A percentile compares a stretch with the other conserved stretches of the same genome.
Evolutionary conservation across 192 early-diverging fungal genomes (phyloP).

Genomic region (Umbelopsis ramanniana): DNA sequence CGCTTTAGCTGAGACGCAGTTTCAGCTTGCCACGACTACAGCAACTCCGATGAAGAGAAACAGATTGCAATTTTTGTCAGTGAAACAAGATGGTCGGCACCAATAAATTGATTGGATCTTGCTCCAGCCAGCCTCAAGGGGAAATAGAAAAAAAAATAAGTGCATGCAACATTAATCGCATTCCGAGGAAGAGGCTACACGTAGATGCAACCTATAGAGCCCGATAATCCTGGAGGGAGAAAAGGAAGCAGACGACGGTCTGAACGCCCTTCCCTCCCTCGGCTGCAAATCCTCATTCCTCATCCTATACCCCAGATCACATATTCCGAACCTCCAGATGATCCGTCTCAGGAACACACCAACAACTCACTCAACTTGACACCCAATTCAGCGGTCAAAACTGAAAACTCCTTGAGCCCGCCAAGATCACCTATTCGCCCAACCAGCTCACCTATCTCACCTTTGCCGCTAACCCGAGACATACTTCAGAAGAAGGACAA

Average conservation of each 20-base stretch:
- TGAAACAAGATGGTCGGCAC: background rate
- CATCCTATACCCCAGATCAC: slow-evolving; percentile 21
- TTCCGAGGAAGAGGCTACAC: slow-evolving; percentile 19
- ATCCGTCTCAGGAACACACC: background rate
- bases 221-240: background rate
- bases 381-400: background rate
- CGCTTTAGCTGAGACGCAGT: background rate
- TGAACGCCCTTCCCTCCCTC: slow-evolving; percentile 4
- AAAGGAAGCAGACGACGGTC: slow-evolving; percentile 11
- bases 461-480: slow-evolving; percentile 39
- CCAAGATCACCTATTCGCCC: slow-evolving; percentile 1
- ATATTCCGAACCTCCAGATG: slow-evolving; percentile 18
- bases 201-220: slow-evolving; percentile 19
- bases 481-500: slow-evolving; percentile 32
- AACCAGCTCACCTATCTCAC: slow-evolving; percentile 10
- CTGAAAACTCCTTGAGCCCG: slow-evolving; percentile 5
- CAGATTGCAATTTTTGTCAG: slow-evolving; percentile 18
- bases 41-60: background rate
- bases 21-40: slow-evolving; percentile 16
- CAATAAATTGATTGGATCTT: background rate
- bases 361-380: background rate
- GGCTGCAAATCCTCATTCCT: slow-evolving; percentile 12
- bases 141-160: background rate
- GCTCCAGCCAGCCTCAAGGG: background rate
- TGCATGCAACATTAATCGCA: slow-evolving; percentile 15